Percentiles rank a stretch among this genome's conserved stretches.
These are phyloP conservation scores for Bryoerythrophyllum caledonicum DNA, from an alignment of 225 moss, liverwort and hornwort species.

Conservation along the genomic window DNA sequence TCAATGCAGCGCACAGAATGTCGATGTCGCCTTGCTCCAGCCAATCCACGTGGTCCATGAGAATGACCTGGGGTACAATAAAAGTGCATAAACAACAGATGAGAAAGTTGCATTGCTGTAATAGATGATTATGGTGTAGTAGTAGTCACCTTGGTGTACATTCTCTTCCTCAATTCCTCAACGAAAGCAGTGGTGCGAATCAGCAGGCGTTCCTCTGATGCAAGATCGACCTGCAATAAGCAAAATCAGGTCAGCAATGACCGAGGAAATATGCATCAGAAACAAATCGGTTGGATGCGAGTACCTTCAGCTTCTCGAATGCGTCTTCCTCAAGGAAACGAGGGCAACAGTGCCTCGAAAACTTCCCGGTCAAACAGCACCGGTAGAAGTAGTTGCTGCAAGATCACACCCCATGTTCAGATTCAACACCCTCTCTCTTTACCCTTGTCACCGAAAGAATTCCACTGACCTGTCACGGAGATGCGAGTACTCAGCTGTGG, in stretches of 20 bases:
- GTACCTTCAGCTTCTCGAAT: slow-evolving; percentile 80
- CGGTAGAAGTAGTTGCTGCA: slow-evolving; percentile 97
- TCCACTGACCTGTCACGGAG: slow-evolving; percentile 85
- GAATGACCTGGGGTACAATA: slow-evolving; percentile 59
- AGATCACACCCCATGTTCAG: not conserved
- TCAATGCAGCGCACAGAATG: slow-evolving; percentile 77
- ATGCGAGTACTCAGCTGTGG: slow-evolving; percentile 94
- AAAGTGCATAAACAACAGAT: not conserved
- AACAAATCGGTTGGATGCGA: not conserved
- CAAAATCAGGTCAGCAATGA: not conserved
- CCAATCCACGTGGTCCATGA: slow-evolving; percentile 99
- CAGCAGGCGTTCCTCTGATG: slow-evolving; percentile 73
- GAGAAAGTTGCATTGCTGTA: not conserved
- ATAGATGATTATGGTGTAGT: not conserved
- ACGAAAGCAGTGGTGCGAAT: slow-evolving; percentile 95
- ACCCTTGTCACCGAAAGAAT: not conserved
- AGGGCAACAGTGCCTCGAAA: slow-evolving; percentile 92
- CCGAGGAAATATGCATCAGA: too few relatives aligned
- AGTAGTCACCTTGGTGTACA: slow-evolving; percentile 75
- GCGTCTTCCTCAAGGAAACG: slow-evolving; percentile 81
- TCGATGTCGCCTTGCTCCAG: slow-evolving; percentile 87
- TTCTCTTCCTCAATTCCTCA: slow-evolving; percentile 79
- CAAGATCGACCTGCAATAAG: slow-evolving; percentile 60
- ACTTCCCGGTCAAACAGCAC: slow-evolving; percentile 93
- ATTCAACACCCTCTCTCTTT: too few relatives aligned